phyloP scores from a whole-genome alignment of 176 grass and related monocot genomes.

The Calamus simplicifolius region DNA sequence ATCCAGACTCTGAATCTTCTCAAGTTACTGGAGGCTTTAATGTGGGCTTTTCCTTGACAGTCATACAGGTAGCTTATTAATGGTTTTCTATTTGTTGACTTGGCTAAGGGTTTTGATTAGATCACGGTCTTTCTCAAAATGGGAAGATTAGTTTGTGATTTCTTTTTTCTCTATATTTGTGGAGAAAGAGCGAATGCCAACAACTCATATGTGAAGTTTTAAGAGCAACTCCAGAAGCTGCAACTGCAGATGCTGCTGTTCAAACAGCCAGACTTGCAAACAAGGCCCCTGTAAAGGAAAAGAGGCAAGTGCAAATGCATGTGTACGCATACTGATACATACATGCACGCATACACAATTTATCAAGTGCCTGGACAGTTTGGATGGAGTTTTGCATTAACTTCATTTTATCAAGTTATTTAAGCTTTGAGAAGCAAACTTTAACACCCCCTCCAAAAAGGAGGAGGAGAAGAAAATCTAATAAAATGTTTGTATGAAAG shows the following conservation, averaged over 20 bases:
- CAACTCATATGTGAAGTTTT: constrained; percentile 97
- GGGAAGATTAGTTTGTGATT: constrained; percentile 1
- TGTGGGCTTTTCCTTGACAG: constrained; percentile 79
- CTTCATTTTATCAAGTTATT: too few relatives aligned
- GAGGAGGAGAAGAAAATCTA: too few relatives aligned
- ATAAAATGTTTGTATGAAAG: too few relatives aligned
- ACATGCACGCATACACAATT: too few relatives aligned
- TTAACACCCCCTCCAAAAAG: too few relatives aligned
- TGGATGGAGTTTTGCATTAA: too few relatives aligned
- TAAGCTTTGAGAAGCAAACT: too few relatives aligned
- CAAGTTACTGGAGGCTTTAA: constrained; percentile 90
- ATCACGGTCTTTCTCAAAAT: too few relatives aligned
- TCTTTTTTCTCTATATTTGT: constrained; percentile 16
- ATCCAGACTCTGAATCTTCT: constrained; percentile 77
- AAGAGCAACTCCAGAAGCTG: constrained; percentile 96
- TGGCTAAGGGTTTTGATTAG: too few relatives aligned
- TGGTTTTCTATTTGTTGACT: too few relatives aligned
- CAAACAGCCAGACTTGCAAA: constrained; percentile 98
- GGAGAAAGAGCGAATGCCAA: constrained; percentile 86
- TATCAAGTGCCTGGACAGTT: too few relatives aligned
- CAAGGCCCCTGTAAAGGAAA: constrained; percentile 84
- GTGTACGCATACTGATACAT: too few relatives aligned
- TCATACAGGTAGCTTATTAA: constrained; percentile 60
- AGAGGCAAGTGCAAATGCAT: constrained; percentile 54
- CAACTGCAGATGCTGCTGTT: constrained; percentile 90